Conservation (phyloP, 148 eudicot species). For the Heliamphora exappendiculata region DNA sequence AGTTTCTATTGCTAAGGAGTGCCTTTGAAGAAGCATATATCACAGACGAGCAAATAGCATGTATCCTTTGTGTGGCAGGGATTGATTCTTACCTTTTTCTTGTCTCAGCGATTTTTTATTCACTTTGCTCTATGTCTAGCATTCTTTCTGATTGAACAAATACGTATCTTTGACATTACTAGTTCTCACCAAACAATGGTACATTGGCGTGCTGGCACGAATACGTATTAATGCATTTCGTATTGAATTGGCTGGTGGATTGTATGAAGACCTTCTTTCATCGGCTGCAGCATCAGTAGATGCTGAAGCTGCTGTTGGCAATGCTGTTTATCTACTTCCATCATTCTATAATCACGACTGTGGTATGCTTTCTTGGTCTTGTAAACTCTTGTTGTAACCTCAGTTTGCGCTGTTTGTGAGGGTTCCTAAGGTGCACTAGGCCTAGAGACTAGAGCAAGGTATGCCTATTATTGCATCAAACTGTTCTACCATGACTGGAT, state of each 20-base stretch:
- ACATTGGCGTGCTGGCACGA: slow-evolving; percentile 67
- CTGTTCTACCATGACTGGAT: neutral
- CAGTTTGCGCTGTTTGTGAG: neutral
- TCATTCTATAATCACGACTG: slow-evolving; percentile 95
- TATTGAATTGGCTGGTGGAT: slow-evolving; percentile 58
- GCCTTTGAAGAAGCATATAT: slow-evolving; percentile 45
- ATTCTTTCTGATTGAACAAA: slow-evolving; percentile 13
- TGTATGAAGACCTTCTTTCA: slow-evolving; percentile 63
- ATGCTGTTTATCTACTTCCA: slow-evolving; percentile 90
- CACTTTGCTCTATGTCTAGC: slow-evolving; percentile 2
- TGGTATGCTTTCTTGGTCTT: slow-evolving; percentile 40
- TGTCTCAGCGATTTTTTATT: neutral
- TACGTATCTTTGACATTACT: slow-evolving; percentile 21
- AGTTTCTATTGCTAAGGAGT: slow-evolving; percentile 52
- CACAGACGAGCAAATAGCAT: slow-evolving; percentile 38
- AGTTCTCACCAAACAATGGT: slow-evolving; percentile 90
- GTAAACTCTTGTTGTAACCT: neutral
- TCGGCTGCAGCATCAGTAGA: slow-evolving; percentile 68
- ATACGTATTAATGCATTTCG: slow-evolving; percentile 90
- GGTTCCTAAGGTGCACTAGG: neutral
- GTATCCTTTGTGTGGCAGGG: slow-evolving; percentile 51
- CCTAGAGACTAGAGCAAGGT: neutral
- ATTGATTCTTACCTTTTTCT: slow-evolving; percentile 1
- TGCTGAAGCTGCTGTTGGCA: slow-evolving; percentile 85
- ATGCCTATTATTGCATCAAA: neutral